These are phyloP conservation scores for Amphibolis antarctica DNA, from an alignment of 106 monocot genomes.

Conservation along the genomic window DNA sequence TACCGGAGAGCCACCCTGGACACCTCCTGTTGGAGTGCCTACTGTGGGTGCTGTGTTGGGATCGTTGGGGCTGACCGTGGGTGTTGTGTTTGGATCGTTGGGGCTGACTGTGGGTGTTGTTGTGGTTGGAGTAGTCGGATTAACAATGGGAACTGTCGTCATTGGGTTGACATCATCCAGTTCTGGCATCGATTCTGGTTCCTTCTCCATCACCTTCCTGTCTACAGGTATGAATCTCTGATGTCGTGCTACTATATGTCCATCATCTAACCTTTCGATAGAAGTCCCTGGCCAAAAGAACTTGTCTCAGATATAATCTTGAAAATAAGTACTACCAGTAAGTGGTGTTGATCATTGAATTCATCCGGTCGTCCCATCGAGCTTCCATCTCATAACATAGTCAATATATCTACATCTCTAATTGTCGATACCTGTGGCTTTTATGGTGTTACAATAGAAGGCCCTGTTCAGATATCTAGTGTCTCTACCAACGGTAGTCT, in stretches of 20 bases:
- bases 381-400: no score
- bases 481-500: no score
- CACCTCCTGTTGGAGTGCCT: slow-evolving; percentile 4
- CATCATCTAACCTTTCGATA: background rate
- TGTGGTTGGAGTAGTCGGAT: slow-evolving; percentile 20
- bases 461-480: no score
- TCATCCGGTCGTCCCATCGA: background rate
- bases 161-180: slow-evolving; percentile 32
- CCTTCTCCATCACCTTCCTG: background rate
- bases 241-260: background rate
- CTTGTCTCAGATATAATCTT: background rate
- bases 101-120: slow-evolving; percentile 1
- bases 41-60: slow-evolving; percentile 6
- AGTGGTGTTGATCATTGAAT: background rate
- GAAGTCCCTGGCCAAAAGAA: background rate
- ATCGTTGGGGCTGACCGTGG: slow-evolving; percentile 3
- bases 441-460: no score
- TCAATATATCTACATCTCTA: no score
- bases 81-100: background rate
- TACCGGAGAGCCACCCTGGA: background rate
- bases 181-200: slow-evolving; percentile 8
- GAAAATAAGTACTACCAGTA: background rate
- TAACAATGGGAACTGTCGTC: slow-evolving; percentile 34
- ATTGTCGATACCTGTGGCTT: no score
- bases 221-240: background rate